Evolutionary conservation across 768 basidiomycete species (phyloP).

Genomic region (Hygrocybe punicea): DNA sequence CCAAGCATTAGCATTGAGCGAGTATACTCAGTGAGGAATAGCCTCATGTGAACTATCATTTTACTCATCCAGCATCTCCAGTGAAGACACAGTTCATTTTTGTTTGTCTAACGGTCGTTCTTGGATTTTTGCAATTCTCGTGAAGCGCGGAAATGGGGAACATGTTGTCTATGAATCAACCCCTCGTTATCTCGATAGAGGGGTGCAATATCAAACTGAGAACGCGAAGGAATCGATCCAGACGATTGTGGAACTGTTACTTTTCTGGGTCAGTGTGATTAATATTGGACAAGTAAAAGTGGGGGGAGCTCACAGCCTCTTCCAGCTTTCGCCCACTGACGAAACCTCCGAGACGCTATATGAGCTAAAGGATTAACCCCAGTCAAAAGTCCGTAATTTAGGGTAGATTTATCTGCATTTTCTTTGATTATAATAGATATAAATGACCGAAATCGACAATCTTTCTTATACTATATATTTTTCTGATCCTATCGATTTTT

Average conservation of each 20-base stretch:
- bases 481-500: no score
- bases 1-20: no score
- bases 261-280: not conserved
- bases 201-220: not conserved
- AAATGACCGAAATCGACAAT: no score
- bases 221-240: not conserved
- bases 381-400: no score
- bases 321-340: not conserved
- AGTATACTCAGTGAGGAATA: no score
- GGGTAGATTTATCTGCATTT: no score
- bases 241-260: not conserved
- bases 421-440: no score
- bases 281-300: not conserved
- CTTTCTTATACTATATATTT: no score
- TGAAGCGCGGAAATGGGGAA: conserved; percentile 18
- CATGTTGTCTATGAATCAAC: not conserved
- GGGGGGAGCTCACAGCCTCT: not conserved
- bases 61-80: no score
- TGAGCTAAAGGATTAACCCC: not conserved
- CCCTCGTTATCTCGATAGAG: not conserved
- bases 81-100: conserved; percentile 29
- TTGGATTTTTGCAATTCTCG: conserved; percentile 34
- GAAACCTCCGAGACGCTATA: not conserved
- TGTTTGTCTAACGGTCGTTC: conserved; percentile 33
- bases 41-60: no score